Evolutionary conservation across 352 stramenopile genomes (phyloP).

Genomic region (Phytophthora pistaciae): DNA sequence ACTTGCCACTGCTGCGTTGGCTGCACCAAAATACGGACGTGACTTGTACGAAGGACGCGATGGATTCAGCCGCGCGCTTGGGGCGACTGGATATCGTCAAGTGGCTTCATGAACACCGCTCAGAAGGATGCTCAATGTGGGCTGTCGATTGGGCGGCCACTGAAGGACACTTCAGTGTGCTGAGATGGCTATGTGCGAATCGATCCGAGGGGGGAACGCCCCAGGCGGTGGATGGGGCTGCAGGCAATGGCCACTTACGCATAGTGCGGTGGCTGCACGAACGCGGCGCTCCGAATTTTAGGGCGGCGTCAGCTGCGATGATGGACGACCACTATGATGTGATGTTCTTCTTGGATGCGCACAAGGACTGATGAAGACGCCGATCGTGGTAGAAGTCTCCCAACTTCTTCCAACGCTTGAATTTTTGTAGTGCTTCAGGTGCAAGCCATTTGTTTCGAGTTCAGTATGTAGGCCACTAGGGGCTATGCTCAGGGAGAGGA

Average conservation of each 20-base stretch:
- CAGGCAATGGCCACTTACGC: no score
- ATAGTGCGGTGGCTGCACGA: no score
- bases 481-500: no score
- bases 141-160: not conserved
- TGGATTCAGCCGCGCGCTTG: not conserved
- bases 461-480: no score
- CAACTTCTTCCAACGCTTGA: no score
- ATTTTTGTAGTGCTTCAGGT: no score
- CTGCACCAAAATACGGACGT: not conserved
- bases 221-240: no score
- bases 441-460: no score
- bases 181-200: constrained; percentile 1
- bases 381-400: no score
- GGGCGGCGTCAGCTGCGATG: not conserved
- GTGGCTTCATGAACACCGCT: constrained; percentile 1
- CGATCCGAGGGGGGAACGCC: not conserved
- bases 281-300: not conserved
- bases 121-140: not conserved
- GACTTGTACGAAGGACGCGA: not conserved
- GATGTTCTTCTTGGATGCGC: not conserved
- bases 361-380: not conserved
- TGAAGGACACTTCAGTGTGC: not conserved
- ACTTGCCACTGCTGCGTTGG: not conserved
- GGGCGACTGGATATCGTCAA: not conserved
- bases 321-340: not conserved